Base-by-base conservation (phyloP, 208 protist species). In the Trypanosoma rangeli region DNA sequence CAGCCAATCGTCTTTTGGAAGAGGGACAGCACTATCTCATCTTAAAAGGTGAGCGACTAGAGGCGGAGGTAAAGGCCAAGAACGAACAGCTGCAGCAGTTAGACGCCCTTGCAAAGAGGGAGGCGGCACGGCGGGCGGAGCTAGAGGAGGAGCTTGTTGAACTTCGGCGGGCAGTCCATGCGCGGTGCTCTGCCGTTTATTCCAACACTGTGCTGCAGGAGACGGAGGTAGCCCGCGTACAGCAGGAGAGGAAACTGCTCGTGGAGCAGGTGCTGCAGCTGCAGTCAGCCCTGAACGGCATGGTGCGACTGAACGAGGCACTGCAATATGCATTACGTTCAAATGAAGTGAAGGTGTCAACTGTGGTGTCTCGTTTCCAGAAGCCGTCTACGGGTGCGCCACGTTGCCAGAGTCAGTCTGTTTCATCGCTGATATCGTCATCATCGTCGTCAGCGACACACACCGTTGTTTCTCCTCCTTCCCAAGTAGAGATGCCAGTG, bases 191-290 rank as follows among this genome's bases (percentile, higher is more conserved):
- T 16, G 52, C 24, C 22, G n/a, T 20, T 7, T 22, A 68, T 12
- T 37, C 31, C 8, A 50, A 15, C 26, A n/a, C 22, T 24, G 16
- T 39, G 15, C 16, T 39, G 5, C 35, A 58, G 29, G 31, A 20
- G 20, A n/a, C 53, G 26, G 48, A 62, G 22, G 5, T 72, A 22
- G 50, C 42, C 15, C 10, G 33, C 2, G 9, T 64, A 10, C 52
- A 64, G 20, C 28, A 54, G 57, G 67, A 65, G 33, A 24, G 22
- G n/a, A 60, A 54, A 42, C n/a, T 64, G 28, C 53, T 72, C 28
- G 22, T 72, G 35, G 42, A 58, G 9, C 67, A 72, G 56, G 56
- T 72, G 31, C 8, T 64, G 3, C 54, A 72, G 18, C 48, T 72
- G 18, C 67, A 72, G 39, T n/a, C 24, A 10, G 55, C 67, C 44